Conservation (phyloP, 768 basidiomycete species). For the Mycena crocata region DNA sequence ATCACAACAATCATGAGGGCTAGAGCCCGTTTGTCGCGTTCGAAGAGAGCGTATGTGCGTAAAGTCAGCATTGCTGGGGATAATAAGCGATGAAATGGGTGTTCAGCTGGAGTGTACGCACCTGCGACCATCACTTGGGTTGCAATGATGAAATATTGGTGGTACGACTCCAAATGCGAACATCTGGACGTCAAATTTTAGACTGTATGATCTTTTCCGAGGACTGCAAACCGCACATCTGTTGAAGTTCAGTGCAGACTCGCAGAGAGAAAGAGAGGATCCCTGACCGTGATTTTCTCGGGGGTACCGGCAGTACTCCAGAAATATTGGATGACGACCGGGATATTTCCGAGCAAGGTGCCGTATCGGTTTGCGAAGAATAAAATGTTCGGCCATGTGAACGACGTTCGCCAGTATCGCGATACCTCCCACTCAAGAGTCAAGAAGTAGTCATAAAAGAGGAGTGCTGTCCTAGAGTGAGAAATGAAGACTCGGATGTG, state of each 20-base stretch:
- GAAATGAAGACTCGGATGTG: not conserved
- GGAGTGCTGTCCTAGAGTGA: not conserved
- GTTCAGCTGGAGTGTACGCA: not conserved
- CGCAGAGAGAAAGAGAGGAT: no score
- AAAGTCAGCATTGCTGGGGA: conserved; percentile 29
- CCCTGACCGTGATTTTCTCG: conserved; percentile 1
- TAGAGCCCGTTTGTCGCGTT: conserved; percentile 26
- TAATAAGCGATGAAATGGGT: not conserved
- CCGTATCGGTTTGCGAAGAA: conserved; percentile 29
- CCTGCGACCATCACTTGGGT: conserved; percentile 19
- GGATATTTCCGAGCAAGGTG: conserved; percentile 11
- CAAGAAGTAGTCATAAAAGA: conserved; percentile 30
- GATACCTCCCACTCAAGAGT: conserved; percentile 23
- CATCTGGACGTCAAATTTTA: not conserved
- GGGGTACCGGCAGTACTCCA: conserved; percentile 1
- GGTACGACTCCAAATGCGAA: conserved; percentile 14
- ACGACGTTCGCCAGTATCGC: conserved; percentile 20
- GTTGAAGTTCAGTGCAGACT: not conserved
- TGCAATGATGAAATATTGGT: conserved; percentile 26
- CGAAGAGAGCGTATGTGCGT: conserved; percentile 32
- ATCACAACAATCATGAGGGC: conserved; percentile 7
- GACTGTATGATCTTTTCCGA: not conserved
- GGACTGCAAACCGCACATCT: not conserved
- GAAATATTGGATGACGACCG: conserved; percentile 27
- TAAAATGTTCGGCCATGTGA: conserved; percentile 7